Conservation (phyloP, 1,284 basidiomycete species). For the Somion occarium region DNA sequence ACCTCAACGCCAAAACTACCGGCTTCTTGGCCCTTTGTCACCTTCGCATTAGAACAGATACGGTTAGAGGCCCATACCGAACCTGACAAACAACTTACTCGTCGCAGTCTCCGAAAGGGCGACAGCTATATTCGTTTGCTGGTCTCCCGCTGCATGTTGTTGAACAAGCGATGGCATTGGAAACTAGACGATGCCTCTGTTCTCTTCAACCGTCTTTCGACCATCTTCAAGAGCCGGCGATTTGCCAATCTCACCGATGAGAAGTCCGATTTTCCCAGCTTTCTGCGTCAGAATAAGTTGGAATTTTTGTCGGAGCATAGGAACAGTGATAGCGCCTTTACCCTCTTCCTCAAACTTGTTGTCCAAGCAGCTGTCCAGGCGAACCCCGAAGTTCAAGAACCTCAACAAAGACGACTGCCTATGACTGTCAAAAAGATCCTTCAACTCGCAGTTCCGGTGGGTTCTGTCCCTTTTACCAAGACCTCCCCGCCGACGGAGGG, state of each 20-base stretch:
- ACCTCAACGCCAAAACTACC: conserved; percentile 43
- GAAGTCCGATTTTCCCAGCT: conserved; percentile 69
- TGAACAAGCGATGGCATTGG: conserved; percentile 79
- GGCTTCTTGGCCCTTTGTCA: conserved; percentile 67
- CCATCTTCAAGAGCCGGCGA: conserved; percentile 78
- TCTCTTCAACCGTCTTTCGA: conserved; percentile 65
- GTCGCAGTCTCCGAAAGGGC: conserved; percentile 48
- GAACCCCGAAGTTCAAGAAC: not conserved
- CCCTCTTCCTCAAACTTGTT: conserved; percentile 77
- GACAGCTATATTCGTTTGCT: conserved; percentile 78
- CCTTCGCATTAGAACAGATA: conserved; percentile 55
- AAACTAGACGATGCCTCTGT: conserved; percentile 50
- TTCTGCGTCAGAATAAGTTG: conserved; percentile 64
- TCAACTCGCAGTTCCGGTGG: conserved; percentile 76
- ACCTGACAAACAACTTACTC: conserved; percentile 37
- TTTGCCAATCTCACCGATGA: conserved; percentile 80
- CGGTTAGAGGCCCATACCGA: conserved; percentile 50
- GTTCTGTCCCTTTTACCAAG: conserved; percentile 62
- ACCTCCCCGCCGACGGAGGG: conserved; percentile 45
- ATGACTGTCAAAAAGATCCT: conserved; percentile 63
- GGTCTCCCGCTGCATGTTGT: conserved; percentile 67
- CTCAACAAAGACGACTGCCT: not conserved
- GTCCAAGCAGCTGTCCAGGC: conserved; percentile 45
- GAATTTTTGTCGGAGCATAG: conserved; percentile 49
- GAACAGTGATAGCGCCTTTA: conserved; percentile 69